Evolutionary conservation across 441 rosid genomes (phyloP).

Genomic region (Pelargonium cotyledonis): DNA sequence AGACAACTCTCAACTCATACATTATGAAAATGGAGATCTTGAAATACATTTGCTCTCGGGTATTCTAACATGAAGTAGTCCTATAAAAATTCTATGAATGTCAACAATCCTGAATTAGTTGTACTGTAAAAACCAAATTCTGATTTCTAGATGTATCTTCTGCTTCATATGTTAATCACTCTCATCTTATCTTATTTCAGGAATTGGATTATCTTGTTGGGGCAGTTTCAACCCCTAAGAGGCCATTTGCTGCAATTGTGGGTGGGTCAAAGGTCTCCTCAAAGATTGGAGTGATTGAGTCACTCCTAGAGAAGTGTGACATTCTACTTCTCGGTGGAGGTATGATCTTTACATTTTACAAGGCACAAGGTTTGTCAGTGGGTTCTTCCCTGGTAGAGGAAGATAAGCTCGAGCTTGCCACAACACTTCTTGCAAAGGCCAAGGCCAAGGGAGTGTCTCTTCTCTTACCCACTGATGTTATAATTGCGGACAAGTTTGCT

Average conservation of each 20-base stretch:
- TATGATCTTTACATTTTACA: constrained; percentile 87
- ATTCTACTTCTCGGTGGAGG: constrained; percentile 83
- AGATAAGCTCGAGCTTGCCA: constrained; percentile 79
- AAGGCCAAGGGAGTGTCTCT: constrained; percentile 71
- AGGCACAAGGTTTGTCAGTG: constrained; percentile 67
- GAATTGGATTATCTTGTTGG: constrained; percentile 96
- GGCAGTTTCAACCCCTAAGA: constrained; percentile 84
- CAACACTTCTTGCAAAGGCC: constrained; percentile 76
- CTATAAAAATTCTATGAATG: too few relatives aligned
- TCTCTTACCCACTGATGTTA: constrained; percentile 74
- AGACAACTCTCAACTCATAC: too few relatives aligned
- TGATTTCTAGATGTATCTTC: too few relatives aligned
- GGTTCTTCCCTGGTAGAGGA: constrained; percentile 93
- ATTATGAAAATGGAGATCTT: too few relatives aligned
- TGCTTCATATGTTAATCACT: not conserved
- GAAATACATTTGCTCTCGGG: too few relatives aligned
- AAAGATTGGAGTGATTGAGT: constrained; percentile 91
- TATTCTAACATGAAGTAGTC: too few relatives aligned
- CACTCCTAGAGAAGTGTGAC: constrained; percentile 65
- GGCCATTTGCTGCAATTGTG: constrained; percentile 92
- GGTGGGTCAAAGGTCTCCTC: constrained; percentile 90
- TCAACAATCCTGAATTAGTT: too few relatives aligned
- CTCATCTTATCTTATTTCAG: constrained; percentile 29
- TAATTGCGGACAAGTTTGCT: constrained; percentile 82
- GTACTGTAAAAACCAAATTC: too few relatives aligned